phyloP scores from a whole-genome alignment of 345 rosid genomes.

The Rhodamnia argentea region DNA sequence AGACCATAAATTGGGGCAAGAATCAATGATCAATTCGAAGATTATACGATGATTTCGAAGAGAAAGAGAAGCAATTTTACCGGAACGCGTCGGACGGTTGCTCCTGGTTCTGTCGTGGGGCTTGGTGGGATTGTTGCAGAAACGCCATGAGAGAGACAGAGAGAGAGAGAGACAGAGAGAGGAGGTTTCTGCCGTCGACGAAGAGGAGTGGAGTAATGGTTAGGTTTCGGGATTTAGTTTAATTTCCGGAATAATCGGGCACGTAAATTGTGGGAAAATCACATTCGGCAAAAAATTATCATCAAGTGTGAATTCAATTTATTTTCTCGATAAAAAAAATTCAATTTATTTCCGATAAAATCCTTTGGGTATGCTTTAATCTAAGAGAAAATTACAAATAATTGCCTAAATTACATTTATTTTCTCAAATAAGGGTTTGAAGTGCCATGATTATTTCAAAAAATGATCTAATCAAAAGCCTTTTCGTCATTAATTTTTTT shows the following conservation, averaged over 20 bases:
- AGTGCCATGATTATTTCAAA: too few species aligned
- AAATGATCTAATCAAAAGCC: rapidly evolving
- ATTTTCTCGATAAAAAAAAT: background rate
- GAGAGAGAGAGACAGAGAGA: background rate
- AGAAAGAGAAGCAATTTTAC: conserved; percentile 11
- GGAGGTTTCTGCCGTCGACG: background rate
- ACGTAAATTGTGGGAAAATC: background rate
- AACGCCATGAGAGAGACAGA: conserved; percentile 32
- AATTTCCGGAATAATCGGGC: background rate
- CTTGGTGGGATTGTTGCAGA: conserved; percentile 42
- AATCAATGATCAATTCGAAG: background rate
- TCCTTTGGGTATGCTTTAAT: background rate
- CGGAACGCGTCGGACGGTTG: background rate
- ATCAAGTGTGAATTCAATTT: background rate
- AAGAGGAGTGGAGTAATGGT: background rate
- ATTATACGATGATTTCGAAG: conserved; percentile 17
- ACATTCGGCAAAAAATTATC: background rate
- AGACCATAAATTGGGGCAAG: background rate
- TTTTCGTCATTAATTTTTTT: too few species aligned
- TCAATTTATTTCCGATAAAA: background rate
- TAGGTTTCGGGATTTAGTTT: background rate
- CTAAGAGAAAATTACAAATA: background rate
- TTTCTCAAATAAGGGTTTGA: too few species aligned
- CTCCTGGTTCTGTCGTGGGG: conserved; percentile 16
- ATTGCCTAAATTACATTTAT: too few species aligned